Base-by-base conservation (phyloP, 1,284 basidiomycete species). In the Pisolithus thermaeus region DNA sequence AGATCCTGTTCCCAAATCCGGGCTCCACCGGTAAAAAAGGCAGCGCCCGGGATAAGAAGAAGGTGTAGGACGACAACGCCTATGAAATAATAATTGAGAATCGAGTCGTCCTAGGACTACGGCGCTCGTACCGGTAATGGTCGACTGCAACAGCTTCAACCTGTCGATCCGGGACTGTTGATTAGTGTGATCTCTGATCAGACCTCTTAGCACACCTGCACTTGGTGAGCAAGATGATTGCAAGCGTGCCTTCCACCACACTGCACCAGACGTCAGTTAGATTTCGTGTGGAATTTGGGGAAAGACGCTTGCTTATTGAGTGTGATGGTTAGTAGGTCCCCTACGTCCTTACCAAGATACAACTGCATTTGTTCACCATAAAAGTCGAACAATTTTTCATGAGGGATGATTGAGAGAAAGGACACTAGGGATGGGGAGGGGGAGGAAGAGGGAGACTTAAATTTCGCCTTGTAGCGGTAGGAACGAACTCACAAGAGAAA, bases 161-260 rank as follows among this genome's bases (percentile, higher is more conserved):
- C 71, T 69, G 43, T 20, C 20, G 27, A 28, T 22, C 14, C 46
- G 4, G 16, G 5, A 18, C 3, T 44, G 32, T 27, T 4, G 7
- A 32, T 16, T 9, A 42, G n/a, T 20, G 4, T 23, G 32, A 23
- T 23, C 6, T 38, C 25, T 16, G 12, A 18, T 25, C 8, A 38
- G n/a, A 9, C 7, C 12, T 25, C 12, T 39, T 32, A 9, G 76
- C 80, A 69, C 56, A 84, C 81, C 87, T 78, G 79, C 83, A 84
- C 64, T 78, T 78, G 14, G 66, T 58, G 7, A 88, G 66, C 8
- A 88, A 68, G 52, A 86, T 78, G 50, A 88, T 82, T 0, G 82
- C 83, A 3, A 88, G 69, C 0, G 82, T 83, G 0, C 79, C 84
- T 68, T 88, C 84, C 8, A 80, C 75, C 16, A 73, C 64, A 60